Conservation (phyloP, 2,329 filamentous ascomycete genomes). For the Monilinia polystroma region DNA sequence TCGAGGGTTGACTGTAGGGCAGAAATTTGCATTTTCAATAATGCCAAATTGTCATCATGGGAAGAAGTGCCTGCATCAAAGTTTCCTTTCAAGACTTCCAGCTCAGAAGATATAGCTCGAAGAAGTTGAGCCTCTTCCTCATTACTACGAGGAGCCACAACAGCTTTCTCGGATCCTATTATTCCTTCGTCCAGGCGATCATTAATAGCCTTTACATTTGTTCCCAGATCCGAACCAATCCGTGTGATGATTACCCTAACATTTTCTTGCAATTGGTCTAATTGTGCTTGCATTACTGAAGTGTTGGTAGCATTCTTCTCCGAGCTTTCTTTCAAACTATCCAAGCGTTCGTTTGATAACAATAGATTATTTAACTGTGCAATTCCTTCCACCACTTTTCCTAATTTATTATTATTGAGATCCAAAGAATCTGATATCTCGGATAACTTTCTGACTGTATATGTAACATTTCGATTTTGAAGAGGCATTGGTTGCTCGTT, state of each 20-base stretch:
- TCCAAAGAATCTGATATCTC: constrained; percentile 34
- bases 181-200: constrained; percentile 24
- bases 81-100: constrained; percentile 30
- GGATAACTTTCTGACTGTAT: constrained; percentile 31
- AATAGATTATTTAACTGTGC: constrained; percentile 29
- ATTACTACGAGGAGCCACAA: constrained; percentile 20
- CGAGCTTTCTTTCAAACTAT: constrained; percentile 29
- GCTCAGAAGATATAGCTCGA: constrained; percentile 30
- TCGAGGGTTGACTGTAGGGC: constrained; percentile 30
- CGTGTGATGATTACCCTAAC: constrained; percentile 33
- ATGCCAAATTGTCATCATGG: constrained; percentile 27
- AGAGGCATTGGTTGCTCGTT: constrained; percentile 1
- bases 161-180: background rate
- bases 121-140: constrained; percentile 28
- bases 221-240: constrained; percentile 33
- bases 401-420: constrained; percentile 32
- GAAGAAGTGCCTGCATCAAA: constrained; percentile 28
- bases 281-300: constrained; percentile 36
- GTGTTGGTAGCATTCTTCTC: constrained; percentile 34
- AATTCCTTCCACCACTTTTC: constrained; percentile 30
- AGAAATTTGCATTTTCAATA: constrained; percentile 30
- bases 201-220: constrained; percentile 33
- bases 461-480: constrained; percentile 24
- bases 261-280: constrained; percentile 39
- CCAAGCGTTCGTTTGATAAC: constrained; percentile 30